phyloP scores from a whole-genome alignment of 495 filamentous ascomycete species.

The Aspergillus panamensis region DNA sequence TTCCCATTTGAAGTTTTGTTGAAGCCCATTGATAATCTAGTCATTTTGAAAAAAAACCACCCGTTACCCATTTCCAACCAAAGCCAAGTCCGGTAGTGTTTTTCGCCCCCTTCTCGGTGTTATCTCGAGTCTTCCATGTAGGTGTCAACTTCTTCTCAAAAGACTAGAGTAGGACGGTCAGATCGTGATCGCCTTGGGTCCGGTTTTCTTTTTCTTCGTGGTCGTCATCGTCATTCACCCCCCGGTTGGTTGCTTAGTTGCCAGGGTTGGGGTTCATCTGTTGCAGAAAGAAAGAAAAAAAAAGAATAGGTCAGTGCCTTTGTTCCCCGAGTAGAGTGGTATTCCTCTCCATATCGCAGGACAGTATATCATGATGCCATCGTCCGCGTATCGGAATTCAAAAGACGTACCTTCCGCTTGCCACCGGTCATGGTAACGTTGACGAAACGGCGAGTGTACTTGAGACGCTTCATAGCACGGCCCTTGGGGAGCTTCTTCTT shows the following conservation, averaged over 20 bases:
- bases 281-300: not conserved
- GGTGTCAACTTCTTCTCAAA: slow-evolving; percentile 10
- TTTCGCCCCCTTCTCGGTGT: slow-evolving; percentile 12
- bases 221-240: slow-evolving; percentile 18
- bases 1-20: slow-evolving; percentile 21
- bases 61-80: slow-evolving; percentile 7
- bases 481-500: slow-evolving; percentile 76
- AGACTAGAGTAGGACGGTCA: slow-evolving; percentile 6
- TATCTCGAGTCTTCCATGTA: slow-evolving; percentile 12
- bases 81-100: slow-evolving; percentile 6
- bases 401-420: slow-evolving; percentile 88
- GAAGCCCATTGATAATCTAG: slow-evolving; percentile 17
- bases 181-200: slow-evolving; percentile 5
- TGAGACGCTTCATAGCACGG: slow-evolving; percentile 95
- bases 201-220: slow-evolving; percentile 17
- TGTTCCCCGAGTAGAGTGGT: not conserved
- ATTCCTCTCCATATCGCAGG: too few relatives aligned
- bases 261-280: slow-evolving; percentile 35
- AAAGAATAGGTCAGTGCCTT: slow-evolving; percentile 1
- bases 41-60: slow-evolving; percentile 13
- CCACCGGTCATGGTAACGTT: slow-evolving; percentile 98
- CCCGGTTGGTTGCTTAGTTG: slow-evolving; percentile 14
- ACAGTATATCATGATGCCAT: too few relatives aligned
- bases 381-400: not conserved
- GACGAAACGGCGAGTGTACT: slow-evolving; percentile 97